phyloP scores from a whole-genome alignment of 345 rosid genomes.

The Dipteronia sinensis region DNA sequence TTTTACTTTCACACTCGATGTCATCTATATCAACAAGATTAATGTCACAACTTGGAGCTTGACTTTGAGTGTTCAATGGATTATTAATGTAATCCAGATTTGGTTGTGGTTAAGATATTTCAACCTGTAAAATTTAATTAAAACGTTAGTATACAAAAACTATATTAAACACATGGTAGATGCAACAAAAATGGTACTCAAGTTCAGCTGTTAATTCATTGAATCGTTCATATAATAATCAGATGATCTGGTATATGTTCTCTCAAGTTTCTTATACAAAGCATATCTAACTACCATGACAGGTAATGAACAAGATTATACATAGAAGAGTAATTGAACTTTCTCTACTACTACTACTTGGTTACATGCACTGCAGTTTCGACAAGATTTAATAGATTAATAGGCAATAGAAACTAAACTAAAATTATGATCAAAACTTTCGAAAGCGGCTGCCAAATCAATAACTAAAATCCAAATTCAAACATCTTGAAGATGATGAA shows the following conservation, averaged over 20 bases:
- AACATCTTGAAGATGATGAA: not conserved
- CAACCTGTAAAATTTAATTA: too few relatives aligned
- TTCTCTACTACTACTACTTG: not conserved
- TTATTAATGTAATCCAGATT: too few relatives aligned
- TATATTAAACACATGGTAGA: not conserved
- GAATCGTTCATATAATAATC: not conserved
- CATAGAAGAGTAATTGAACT: not conserved
- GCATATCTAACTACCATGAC: not conserved
- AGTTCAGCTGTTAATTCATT: too few relatives aligned
- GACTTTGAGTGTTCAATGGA: too few relatives aligned
- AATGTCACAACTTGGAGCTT: too few relatives aligned
- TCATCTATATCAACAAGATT: too few relatives aligned
- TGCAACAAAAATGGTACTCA: not conserved
- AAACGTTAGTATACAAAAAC: too few relatives aligned
- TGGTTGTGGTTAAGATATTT: too few relatives aligned
- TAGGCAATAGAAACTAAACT: conserved; percentile 40
- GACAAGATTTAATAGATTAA: conserved; percentile 62
- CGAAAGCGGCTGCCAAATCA: not conserved
- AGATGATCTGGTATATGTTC: not conserved
- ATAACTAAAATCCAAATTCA: not conserved
- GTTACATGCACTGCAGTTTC: conserved; percentile 71
- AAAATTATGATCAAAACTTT: not conserved
- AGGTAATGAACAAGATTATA: not conserved
- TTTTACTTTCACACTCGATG: too few relatives aligned
- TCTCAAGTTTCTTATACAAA: not conserved